phyloP scores from a whole-genome alignment of 2,329 filamentous ascomycete genomes.

The Xylaria polymorpha region DNA sequence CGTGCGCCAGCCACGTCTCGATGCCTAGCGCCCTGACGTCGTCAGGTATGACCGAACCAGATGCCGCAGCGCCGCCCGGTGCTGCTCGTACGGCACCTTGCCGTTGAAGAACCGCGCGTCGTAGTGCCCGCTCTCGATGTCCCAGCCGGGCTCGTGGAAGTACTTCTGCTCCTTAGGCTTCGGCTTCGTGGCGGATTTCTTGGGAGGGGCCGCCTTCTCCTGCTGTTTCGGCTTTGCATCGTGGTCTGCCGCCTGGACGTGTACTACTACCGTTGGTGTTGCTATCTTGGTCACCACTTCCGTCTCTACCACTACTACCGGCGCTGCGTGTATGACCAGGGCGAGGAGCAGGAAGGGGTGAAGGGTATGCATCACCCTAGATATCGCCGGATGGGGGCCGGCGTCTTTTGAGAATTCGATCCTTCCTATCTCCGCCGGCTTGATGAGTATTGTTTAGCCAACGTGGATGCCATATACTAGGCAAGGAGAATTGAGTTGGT shows the following conservation, averaged over 20 bases:
- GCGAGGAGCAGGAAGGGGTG: slow-evolving; percentile 18
- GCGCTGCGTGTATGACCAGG: slow-evolving; percentile 16
- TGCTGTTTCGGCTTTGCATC: slow-evolving; percentile 4
- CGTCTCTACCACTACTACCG: slow-evolving; percentile 26
- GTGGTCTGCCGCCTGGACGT: neutral
- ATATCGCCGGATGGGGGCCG: neutral
- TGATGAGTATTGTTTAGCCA: neutral
- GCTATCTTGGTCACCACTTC: slow-evolving; percentile 7
- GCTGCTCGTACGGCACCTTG: slow-evolving; percentile 73
- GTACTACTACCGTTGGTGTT: neutral
- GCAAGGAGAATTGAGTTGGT: neutral
- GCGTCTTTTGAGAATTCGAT: neutral
- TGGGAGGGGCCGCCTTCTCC: neutral
- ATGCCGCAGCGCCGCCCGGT: slow-evolving; percentile 72
- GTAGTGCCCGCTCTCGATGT: slow-evolving; percentile 75
- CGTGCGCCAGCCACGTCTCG: slow-evolving; percentile 89
- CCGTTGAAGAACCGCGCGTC: slow-evolving; percentile 75
- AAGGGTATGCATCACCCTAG: slow-evolving; percentile 24
- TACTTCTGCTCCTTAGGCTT: slow-evolving; percentile 52
- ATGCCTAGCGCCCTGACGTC: slow-evolving; percentile 70
- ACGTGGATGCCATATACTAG: neutral
- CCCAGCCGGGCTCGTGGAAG: slow-evolving; percentile 72
- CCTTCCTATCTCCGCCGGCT: neutral
- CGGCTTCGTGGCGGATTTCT: neutral
- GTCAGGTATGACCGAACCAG: slow-evolving; percentile 80